Evolutionary conservation across 257 asterid species (phyloP).

Genomic region (Solanum lycopersicoides): DNA sequence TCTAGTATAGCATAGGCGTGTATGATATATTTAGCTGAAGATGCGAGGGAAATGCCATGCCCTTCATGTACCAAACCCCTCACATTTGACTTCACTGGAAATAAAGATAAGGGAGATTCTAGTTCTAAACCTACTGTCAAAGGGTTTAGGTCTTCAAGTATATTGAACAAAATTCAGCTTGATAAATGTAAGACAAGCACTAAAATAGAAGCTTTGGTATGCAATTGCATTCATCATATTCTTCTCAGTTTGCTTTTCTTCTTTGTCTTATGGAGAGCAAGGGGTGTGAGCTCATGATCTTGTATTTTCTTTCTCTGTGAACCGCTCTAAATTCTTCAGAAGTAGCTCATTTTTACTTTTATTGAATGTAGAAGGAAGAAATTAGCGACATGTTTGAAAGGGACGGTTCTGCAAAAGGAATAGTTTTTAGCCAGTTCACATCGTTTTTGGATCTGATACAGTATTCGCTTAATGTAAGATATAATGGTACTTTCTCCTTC

Average conservation of each 20-base stretch:
- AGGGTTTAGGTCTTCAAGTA: slow-evolving; percentile 70
- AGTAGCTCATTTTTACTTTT: not conserved
- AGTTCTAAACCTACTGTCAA: slow-evolving; percentile 38
- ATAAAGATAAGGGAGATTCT: slow-evolving; percentile 28
- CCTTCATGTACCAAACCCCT: slow-evolving; percentile 71
- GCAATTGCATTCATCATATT: not conserved
- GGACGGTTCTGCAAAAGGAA: no score
- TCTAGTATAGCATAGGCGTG: slow-evolving; percentile 18
- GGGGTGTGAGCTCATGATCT: not conserved
- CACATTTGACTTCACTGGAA: slow-evolving; percentile 51
- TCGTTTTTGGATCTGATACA: no score
- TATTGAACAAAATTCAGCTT: slow-evolving; percentile 57
- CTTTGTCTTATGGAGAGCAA: not conserved
- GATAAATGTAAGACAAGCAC: slow-evolving; percentile 66
- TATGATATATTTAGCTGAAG: slow-evolving; percentile 46
- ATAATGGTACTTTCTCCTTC: no score
- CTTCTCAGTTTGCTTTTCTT: not conserved
- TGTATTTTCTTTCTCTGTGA: no score
- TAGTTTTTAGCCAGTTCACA: no score
- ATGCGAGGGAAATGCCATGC: slow-evolving; percentile 58
- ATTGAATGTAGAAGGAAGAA: no score
- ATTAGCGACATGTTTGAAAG: no score
- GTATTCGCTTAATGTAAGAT: no score
- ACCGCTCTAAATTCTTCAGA: no score
- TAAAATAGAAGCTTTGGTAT: slow-evolving; percentile 86